A percentile compares a stretch with the other conserved stretches of the same genome.
Evolutionary conservation across 2,329 filamentous ascomycete species (phyloP).

Genomic region (Hymenoscyphus salicellus): DNA sequence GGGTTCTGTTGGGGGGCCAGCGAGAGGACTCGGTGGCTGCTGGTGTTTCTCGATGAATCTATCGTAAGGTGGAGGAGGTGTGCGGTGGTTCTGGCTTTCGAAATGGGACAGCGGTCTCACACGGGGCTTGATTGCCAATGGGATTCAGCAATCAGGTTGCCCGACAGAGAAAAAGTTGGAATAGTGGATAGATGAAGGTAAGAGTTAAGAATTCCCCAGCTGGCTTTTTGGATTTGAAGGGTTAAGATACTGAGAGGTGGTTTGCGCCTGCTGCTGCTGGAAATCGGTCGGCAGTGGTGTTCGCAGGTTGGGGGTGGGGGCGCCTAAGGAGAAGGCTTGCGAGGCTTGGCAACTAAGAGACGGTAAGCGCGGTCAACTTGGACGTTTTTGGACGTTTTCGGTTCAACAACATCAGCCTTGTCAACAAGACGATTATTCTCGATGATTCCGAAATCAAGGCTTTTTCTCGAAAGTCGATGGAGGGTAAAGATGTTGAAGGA

Average conservation of each 20-base stretch:
- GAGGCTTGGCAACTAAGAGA: conserved; percentile 4
- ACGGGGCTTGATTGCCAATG: conserved; percentile 16
- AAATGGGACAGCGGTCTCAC: conserved; percentile 2
- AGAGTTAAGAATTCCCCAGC: background rate
- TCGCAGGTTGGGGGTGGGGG: background rate
- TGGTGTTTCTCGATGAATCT: background rate
- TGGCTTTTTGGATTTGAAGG: background rate
- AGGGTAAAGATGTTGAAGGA: background rate
- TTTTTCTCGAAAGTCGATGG: background rate
- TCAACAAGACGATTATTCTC: background rate
- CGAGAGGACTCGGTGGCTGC: conserved; percentile 9
- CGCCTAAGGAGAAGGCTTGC: conserved; percentile 5
- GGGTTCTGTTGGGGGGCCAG: conserved; percentile 7
- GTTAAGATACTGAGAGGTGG: conserved; percentile 8
- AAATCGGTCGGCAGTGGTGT: background rate
- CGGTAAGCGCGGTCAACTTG: background rate
- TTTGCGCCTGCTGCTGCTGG: conserved; percentile 8
- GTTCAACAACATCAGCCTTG: background rate
- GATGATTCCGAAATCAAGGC: background rate
- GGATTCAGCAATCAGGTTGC: conserved; percentile 16
- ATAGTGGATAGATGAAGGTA: conserved; percentile 7
- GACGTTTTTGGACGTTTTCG: background rate
- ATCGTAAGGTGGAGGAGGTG: background rate
- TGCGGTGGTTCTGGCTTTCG: background rate
- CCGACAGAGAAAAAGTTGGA: conserved; percentile 8